Evolutionary conservation across 305 asterid species (phyloP).

Genomic region (Salvia sclarea): DNA sequence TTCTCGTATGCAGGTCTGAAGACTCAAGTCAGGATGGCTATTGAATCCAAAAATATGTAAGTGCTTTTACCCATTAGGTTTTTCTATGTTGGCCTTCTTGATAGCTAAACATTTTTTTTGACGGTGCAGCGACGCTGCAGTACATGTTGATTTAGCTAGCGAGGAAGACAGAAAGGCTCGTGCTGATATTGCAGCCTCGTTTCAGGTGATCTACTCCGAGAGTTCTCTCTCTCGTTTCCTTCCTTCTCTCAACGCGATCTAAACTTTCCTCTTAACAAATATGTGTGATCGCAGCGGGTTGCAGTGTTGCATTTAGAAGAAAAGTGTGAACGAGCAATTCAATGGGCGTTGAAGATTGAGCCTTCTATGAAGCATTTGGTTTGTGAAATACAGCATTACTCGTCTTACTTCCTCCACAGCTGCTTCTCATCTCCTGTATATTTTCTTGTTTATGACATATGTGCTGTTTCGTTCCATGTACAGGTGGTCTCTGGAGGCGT

Average conservation of each 20-base stretch:
- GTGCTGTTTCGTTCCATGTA: constrained; percentile 21
- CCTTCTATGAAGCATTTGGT: constrained; percentile 85
- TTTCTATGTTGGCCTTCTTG: neutral
- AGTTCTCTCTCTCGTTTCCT: neutral
- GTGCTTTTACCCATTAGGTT: constrained; percentile 21
- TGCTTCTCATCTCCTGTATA: neutral
- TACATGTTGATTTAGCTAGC: constrained; percentile 71
- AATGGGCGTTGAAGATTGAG: constrained; percentile 82
- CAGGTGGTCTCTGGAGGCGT: constrained; percentile 98
- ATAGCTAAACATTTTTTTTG: constrained; percentile 14
- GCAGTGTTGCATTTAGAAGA: constrained; percentile 92
- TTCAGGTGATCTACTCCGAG: constrained; percentile 60
- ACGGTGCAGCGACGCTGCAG: constrained; percentile 62
- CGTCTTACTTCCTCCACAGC: neutral
- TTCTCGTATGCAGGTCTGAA: constrained; percentile 97
- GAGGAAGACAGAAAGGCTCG: constrained; percentile 69
- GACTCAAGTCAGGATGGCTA: constrained; percentile 95
- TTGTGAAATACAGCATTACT: constrained; percentile 33
- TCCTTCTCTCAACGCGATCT: constrained; percentile 1
- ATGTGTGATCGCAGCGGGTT: constrained; percentile 59
- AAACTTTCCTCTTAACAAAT: constrained; percentile 13
- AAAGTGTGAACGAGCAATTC: constrained; percentile 82
- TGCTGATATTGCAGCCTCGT: constrained; percentile 96
- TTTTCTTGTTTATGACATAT: constrained; percentile 25
- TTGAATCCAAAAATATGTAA: constrained; percentile 84